Evolutionary conservation across 257 asterid species (phyloP).

Genomic region (Verbena officinalis): DNA sequence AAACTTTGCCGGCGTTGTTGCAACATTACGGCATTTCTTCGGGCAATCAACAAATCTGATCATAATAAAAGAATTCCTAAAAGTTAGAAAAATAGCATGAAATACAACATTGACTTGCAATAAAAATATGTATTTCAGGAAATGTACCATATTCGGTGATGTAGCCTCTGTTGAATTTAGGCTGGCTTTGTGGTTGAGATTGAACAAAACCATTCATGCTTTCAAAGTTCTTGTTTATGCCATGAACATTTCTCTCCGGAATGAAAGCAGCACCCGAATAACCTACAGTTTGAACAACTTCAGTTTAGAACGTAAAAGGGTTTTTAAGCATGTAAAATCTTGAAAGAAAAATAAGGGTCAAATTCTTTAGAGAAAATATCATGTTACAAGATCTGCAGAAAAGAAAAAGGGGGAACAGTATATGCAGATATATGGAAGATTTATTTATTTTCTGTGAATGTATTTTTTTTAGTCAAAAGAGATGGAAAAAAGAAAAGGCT

Average conservation of each 20-base stretch:
- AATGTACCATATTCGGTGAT: constrained; percentile 45
- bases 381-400: constrained; percentile 16
- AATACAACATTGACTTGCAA: not conserved
- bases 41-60: constrained; percentile 50
- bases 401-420: constrained; percentile 1
- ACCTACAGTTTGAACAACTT: constrained; percentile 31
- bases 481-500: constrained; percentile 14
- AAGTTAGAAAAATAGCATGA: not conserved
- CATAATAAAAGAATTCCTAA: not conserved
- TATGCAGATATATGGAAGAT: too few relatives aligned
- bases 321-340: constrained; percentile 9
- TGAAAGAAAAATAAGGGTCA: constrained; percentile 11
- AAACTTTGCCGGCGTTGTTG: constrained; percentile 39
- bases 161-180: constrained; percentile 24
- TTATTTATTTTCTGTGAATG: not conserved
- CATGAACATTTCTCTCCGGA: constrained; percentile 33
- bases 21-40: constrained; percentile 47
- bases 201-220: constrained; percentile 22
- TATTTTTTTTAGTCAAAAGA: not conserved
- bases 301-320: not conserved
- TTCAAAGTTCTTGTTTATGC: constrained; percentile 4
- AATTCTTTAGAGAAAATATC: constrained; percentile 18
- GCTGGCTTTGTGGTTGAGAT: constrained; percentile 23
- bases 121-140: not conserved
- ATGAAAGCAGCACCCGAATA: constrained; percentile 32